phyloP scores from a whole-genome alignment of 805 yeast genomes.

The Candida sonorensis region DNA sequence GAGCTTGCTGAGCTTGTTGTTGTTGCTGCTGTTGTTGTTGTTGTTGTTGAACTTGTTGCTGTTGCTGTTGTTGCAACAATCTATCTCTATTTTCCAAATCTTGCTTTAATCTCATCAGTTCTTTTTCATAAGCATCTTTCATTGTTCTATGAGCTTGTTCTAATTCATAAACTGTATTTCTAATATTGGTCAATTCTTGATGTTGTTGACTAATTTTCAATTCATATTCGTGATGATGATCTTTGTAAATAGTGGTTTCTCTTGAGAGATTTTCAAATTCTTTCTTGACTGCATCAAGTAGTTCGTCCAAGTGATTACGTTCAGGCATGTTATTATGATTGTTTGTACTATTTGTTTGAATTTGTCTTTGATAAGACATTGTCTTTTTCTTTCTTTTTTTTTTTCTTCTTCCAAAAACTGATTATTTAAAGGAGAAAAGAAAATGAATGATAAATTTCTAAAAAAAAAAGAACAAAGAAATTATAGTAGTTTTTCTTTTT shows the following conservation, averaged over 20 bases:
- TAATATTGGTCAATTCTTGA: constrained; percentile 86
- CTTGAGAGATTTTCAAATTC: constrained; percentile 81
- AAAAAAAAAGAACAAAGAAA: too few species aligned
- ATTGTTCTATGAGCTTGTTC: constrained; percentile 92
- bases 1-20: constrained; percentile 40
- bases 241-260: constrained; percentile 79
- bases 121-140: constrained; percentile 95
- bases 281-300: constrained; percentile 84
- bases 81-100: constrained; percentile 81
- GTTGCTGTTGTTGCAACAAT: constrained; percentile 36
- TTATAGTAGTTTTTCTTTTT: too few species aligned
- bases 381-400: background rate
- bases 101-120: constrained; percentile 74
- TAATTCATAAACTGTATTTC: constrained; percentile 89
- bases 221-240: constrained; percentile 91
- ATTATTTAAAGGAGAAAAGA: too few species aligned
- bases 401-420: too few species aligned
- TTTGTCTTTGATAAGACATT: constrained; percentile 25
- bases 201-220: constrained; percentile 85
- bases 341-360: constrained; percentile 13
- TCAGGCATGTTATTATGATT: constrained; percentile 20
- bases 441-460: too few species aligned
- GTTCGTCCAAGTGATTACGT: constrained; percentile 45
- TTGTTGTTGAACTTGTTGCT: constrained; percentile 33
- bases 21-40: constrained; percentile 28